Base-by-base conservation (phyloP, 106 monocot genomes). In the Dendrobium huoshanense region DNA sequence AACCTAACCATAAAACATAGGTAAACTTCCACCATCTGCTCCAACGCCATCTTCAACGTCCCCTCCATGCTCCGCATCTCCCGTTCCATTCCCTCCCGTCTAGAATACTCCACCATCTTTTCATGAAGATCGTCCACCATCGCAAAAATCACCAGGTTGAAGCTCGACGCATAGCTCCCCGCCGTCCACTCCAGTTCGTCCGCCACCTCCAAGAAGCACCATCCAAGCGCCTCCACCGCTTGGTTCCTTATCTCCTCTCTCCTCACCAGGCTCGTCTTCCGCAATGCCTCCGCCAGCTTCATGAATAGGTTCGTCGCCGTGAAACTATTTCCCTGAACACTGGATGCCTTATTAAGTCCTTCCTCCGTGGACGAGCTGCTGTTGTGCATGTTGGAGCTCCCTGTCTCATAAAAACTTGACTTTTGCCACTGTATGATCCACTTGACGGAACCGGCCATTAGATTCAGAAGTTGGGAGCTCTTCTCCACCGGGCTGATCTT, bases 171-270 rank as follows among this genome's bases (percentile, higher is more conserved):
- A 83, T 89, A 88, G 83, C 70, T 88, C 33, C 87, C 77, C 56
- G 94, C 86, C 40, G 87, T 77, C 72, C 94, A 78, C n/a, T 95
- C 92, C 56, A 98, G 81, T 58, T 88, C 90, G 58, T 84, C 83
- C 0, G 87, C 83, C 10, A 79, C 88, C 7, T 77, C 74, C 55
- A 95, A 86, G 68, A 89, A 87, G 4, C 31, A 77, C 31, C 61
- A 41, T 18, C 83, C 77, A 9, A 95, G 87, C 61, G 85, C 79
- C 8, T 76, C 44, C 44, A 99, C 86, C 4, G 98, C 92, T 41
- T 91, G 90, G 88, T 87, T 95, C 19, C 98, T 81, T 59, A 99
- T 91, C 87, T 99, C 98, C 87, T 99, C 98, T 4, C 98, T 78
- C 31, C 95, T 84, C 15, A 91, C 88, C 18, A 95, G 79, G 83